phyloP scores from a whole-genome alignment of 441 rosid genomes.

The Bruguiera hainesii region DNA sequence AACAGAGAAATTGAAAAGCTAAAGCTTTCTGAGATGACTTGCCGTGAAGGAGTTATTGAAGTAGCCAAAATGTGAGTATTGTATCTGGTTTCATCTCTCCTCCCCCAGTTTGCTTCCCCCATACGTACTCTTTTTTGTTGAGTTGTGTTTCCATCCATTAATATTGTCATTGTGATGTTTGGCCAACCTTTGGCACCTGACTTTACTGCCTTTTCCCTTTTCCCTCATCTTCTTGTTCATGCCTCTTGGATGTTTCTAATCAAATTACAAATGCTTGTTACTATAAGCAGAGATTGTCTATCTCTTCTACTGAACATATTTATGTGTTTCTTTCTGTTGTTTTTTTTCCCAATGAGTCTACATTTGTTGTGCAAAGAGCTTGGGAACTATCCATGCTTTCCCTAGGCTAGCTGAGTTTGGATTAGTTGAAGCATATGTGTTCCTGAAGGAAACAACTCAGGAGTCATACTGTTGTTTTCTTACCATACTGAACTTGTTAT shows the following conservation, averaged over 20 bases:
- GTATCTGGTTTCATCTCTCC: background rate
- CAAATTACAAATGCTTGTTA: background rate
- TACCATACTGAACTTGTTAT: background rate
- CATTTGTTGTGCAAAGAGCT: too few species aligned
- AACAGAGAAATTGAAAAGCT: conserved; percentile 92
- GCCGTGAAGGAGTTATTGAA: conserved; percentile 93
- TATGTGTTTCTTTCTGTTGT: too few species aligned
- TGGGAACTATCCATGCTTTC: too few species aligned
- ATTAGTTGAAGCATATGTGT: too few species aligned
- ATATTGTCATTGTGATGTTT: background rate
- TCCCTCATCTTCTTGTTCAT: background rate
- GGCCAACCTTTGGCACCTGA: background rate
- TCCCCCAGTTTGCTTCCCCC: background rate
- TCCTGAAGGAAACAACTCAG: too few species aligned
- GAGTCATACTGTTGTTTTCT: background rate
- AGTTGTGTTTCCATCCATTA: too few species aligned
- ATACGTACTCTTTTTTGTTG: background rate
- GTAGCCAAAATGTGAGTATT: conserved; percentile 88
- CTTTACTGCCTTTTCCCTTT: background rate
- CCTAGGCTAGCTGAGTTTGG: too few species aligned
- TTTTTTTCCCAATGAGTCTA: too few species aligned
- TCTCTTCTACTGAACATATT: too few species aligned
- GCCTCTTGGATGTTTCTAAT: background rate
- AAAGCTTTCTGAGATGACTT: conserved; percentile 92
- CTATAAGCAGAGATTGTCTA: too few species aligned